Percentiles rank a stretch among this genome's conserved stretches.
phyloP scores from a whole-genome alignment of 345 rosid species.

The Nasturtium officinale region DNA sequence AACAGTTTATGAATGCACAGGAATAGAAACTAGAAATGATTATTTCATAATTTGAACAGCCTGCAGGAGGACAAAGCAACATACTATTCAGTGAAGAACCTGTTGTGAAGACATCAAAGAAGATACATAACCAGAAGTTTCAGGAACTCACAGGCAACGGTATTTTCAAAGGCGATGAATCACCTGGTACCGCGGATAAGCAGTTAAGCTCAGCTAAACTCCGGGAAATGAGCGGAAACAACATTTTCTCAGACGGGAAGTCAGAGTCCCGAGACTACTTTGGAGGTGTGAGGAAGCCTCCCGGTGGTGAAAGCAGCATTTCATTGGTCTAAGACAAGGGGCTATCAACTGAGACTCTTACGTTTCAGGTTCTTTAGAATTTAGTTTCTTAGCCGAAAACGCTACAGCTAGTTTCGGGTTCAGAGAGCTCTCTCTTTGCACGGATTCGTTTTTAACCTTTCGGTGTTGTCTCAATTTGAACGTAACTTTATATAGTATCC shows the following conservation, averaged over 20 bases:
- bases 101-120: slow-evolving; percentile 64
- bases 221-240: slow-evolving; percentile 77
- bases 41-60: slow-evolving; percentile 38
- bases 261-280: slow-evolving; percentile 67
- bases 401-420: background rate
- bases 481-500: background rate
- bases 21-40: background rate
- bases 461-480: slow-evolving; percentile 14
- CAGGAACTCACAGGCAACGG: slow-evolving; percentile 76
- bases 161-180: slow-evolving; percentile 71
- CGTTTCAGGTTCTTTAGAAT: slow-evolving; percentile 21
- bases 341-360: slow-evolving; percentile 3
- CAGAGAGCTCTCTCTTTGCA: slow-evolving; percentile 13
- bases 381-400: background rate
- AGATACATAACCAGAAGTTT: slow-evolving; percentile 73
- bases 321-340: slow-evolving; percentile 31
- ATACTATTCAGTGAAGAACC: slow-evolving; percentile 68
- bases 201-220: slow-evolving; percentile 73
- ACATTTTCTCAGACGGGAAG: slow-evolving; percentile 83
- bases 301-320: slow-evolving; percentile 94
- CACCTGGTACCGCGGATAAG: slow-evolving; percentile 70
- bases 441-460: slow-evolving; percentile 20
- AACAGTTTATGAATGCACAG: background rate
- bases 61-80: slow-evolving; percentile 84
- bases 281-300: slow-evolving; percentile 86